phyloP scores from a whole-genome alignment of 371 early-diverging fungal genomes.

The Mortierella sp. region DNA sequence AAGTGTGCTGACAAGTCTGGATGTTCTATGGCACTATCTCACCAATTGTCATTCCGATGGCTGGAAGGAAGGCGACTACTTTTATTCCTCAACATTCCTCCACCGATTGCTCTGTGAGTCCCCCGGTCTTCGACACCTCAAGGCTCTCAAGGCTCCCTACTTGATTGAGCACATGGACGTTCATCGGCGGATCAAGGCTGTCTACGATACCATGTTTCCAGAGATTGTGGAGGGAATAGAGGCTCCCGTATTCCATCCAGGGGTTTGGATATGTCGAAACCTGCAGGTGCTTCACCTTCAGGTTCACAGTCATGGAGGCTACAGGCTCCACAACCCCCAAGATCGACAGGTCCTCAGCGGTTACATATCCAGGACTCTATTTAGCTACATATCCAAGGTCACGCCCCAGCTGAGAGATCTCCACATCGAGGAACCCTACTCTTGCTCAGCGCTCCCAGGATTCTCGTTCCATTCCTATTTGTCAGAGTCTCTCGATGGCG shows the following conservation, averaged over 20 bases:
- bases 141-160: neutral
- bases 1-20: neutral
- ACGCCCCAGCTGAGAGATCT: neutral
- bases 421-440: neutral
- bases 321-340: neutral
- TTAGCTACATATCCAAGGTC: neutral
- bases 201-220: neutral
- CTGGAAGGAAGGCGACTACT: constrained; percentile 2
- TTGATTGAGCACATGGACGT: constrained; percentile 1
- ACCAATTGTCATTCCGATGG: neutral
- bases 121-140: neutral
- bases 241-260: neutral
- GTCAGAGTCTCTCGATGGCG: neutral
- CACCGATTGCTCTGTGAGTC: neutral
- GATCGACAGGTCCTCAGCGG: neutral
- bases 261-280: neutral
- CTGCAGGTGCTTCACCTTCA: neutral
- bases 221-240: neutral
- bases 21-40: neutral
- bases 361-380: neutral
- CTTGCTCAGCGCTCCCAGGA: neutral
- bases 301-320: neutral
- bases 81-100: neutral
- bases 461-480: neutral
- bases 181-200: neutral